phyloP scores from a whole-genome alignment of 371 early-diverging fungal genomes.

The Dentiscutata heterogama region DNA sequence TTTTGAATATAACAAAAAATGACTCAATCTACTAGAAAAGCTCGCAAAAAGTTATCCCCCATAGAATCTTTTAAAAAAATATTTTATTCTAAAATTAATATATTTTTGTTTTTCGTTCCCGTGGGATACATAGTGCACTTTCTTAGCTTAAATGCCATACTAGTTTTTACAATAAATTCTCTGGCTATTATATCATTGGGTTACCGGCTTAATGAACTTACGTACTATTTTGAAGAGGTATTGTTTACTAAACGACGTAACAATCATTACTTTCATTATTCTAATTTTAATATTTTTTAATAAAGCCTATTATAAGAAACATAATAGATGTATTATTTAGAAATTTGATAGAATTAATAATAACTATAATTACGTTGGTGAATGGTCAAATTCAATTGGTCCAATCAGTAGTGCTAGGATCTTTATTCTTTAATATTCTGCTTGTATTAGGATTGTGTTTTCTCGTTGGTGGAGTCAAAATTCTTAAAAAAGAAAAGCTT shows the following conservation, averaged over 20 bases:
- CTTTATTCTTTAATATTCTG: slow-evolving; percentile 85
- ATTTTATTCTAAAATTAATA: slow-evolving; percentile 56
- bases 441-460: slow-evolving; percentile 84
- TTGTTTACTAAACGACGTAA: too few relatives aligned
- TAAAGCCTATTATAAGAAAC: too few relatives aligned
- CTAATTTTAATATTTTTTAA: too few relatives aligned
- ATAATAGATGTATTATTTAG: slow-evolving; percentile 49
- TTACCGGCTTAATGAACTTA: too few relatives aligned
- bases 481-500: slow-evolving; percentile 50
- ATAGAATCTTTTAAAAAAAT: too few relatives aligned
- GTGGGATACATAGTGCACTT: slow-evolving; percentile 75
- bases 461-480: slow-evolving; percentile 76
- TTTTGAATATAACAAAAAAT: too few relatives aligned
- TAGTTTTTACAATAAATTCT: slow-evolving; percentile 85
- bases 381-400: slow-evolving; percentile 82
- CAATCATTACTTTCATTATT: too few relatives aligned
- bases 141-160: slow-evolving; percentile 66
- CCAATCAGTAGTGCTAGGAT: slow-evolving; percentile 87
- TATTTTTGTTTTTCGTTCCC: slow-evolving; percentile 78
- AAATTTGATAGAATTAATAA: slow-evolving; percentile 76
- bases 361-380: slow-evolving; percentile 81
- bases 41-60: too few relatives aligned
- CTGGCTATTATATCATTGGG: slow-evolving; percentile 90
- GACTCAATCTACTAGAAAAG: too few relatives aligned
- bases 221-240: too few relatives aligned